A percentile compares a stretch with the other conserved stretches of the same genome.
Evolutionary conservation across 306 rosid species (phyloP).

Genomic region (Acmispon strigosus): DNA sequence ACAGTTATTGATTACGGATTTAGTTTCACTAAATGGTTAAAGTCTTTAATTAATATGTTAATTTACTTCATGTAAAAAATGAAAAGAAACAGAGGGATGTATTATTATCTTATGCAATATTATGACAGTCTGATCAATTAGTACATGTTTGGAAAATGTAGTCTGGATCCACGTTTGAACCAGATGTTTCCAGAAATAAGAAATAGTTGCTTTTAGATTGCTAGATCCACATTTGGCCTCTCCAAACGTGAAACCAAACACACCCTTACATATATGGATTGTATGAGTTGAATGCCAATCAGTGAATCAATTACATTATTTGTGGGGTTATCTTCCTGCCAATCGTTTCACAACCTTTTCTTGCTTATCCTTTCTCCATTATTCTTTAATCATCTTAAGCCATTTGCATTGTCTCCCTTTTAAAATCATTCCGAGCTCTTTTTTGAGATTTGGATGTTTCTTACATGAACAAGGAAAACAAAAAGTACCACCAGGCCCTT

Average conservation of each 20-base stretch:
- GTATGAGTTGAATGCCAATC: conserved; percentile 35
- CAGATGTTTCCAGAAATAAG: too few species aligned
- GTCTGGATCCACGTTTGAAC: too few species aligned
- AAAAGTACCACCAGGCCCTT: conserved; percentile 34
- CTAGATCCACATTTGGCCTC: too few species aligned
- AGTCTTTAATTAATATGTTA: background rate
- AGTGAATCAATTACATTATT: conserved; percentile 33
- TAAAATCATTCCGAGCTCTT: conserved; percentile 24
- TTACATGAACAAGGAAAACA: conserved; percentile 36
- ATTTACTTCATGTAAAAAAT: background rate
- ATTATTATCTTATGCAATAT: background rate
- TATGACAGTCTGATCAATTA: background rate
- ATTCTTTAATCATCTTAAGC: conserved; percentile 15
- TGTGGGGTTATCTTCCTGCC: conserved; percentile 27
- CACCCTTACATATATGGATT: background rate
- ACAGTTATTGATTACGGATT: too few species aligned
- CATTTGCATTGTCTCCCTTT: conserved; percentile 6
- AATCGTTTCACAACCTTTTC: conserved; percentile 31
- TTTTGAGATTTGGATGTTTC: conserved; percentile 69
- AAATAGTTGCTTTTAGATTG: too few species aligned
- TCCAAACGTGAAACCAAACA: too few species aligned
- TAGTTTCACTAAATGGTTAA: too few species aligned
- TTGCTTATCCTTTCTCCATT: conserved; percentile 11
- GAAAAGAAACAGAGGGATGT: background rate
- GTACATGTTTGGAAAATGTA: too few species aligned